phyloP scores from a whole-genome alignment of 768 basidiomycete species.

The Collybiopsis luxurians region DNA sequence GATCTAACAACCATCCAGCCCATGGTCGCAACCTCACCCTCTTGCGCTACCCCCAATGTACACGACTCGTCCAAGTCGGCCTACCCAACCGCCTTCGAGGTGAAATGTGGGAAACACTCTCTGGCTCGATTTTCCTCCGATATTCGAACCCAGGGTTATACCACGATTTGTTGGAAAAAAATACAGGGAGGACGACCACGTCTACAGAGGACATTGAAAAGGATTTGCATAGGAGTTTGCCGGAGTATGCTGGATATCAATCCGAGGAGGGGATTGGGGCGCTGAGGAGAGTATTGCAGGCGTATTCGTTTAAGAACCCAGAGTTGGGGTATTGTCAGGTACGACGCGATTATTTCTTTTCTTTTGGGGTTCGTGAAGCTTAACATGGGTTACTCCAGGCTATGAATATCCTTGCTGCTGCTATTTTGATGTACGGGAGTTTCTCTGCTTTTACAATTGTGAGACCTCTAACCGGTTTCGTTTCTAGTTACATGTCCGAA shows the following conservation, averaged over 20 bases:
- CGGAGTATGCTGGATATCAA: conserved; percentile 97
- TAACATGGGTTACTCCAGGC: conserved; percentile 47
- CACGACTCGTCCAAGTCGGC: conserved; percentile 96
- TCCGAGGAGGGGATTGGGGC: conserved; percentile 81
- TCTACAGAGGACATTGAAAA: conserved; percentile 99
- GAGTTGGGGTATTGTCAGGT: conserved; percentile 95
- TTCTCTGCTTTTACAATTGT: neutral
- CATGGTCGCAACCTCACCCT: conserved; percentile 96
- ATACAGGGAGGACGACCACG: conserved; percentile 74
- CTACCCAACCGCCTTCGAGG: conserved; percentile 92
- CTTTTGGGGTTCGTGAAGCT: too few relatives aligned
- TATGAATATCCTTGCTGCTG: conserved; percentile 96
- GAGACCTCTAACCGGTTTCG: neutral
- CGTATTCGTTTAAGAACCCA: conserved; percentile 94
- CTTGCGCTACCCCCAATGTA: conserved; percentile 93
- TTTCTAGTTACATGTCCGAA: conserved; percentile 91
- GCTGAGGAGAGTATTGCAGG: conserved; percentile 86
- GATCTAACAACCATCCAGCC: conserved; percentile 37
- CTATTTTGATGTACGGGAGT: conserved; percentile 77
- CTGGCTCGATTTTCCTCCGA: conserved; percentile 90
- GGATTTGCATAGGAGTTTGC: conserved; percentile 92
- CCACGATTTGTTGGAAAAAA: conserved; percentile 67
- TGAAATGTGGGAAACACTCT: conserved; percentile 97
- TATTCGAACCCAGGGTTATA: conserved; percentile 86
- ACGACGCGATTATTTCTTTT: conserved; percentile 13